Base-by-base conservation (phyloP, 2,329 filamentous ascomycete species). In the Trichoderma koningii region DNA sequence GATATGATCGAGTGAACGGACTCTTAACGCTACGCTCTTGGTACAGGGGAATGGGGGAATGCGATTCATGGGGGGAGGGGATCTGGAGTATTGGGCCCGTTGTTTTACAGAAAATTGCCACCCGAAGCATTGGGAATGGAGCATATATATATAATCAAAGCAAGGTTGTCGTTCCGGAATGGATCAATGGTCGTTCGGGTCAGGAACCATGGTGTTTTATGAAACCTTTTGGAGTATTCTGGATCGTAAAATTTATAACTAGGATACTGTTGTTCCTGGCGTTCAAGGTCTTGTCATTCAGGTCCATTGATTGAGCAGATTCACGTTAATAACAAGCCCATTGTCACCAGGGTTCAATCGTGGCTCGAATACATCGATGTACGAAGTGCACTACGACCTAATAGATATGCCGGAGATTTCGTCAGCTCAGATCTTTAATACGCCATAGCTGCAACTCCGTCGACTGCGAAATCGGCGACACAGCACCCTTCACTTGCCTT, bases 1-100 rank as follows among this genome's bases (percentile, higher is more conserved):
- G 88, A 90, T 71, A 90, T 91, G 89, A 89, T 90, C 72, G 86
- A 88, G 78, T 88, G 76, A 67, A 41, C 7, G 34, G 48, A 42
- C 21, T 61, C 26, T 26, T 51, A 19, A 7, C 21, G 23, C 10
- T 38, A 38, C 34, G 34, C 34, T 26, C 28, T 55, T 45, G 56
- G 50, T 63, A 66, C 67, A 67, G 72, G 69, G 70, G 71, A 70
- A 66, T 71, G 65, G 71, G 69, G 70, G 71, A 70, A 66, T 73
- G 66, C 66, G 70, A 67, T 66, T 28, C 41, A 41, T 44, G 51
- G 21, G 51, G 64, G 56, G 45, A 38, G 51, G 64, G 56, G 45
- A 38, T 65, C 30, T n/a, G 41, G 30, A 52, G 56, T 44, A 47
- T 56, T 26, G 60, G 60, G 47, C 41, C 47, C 38, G 42, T 48